These are phyloP conservation scores for Annulohypoxylon nitens DNA, from an alignment of 495 filamentous ascomycete species.

Conservation along the genomic window DNA sequence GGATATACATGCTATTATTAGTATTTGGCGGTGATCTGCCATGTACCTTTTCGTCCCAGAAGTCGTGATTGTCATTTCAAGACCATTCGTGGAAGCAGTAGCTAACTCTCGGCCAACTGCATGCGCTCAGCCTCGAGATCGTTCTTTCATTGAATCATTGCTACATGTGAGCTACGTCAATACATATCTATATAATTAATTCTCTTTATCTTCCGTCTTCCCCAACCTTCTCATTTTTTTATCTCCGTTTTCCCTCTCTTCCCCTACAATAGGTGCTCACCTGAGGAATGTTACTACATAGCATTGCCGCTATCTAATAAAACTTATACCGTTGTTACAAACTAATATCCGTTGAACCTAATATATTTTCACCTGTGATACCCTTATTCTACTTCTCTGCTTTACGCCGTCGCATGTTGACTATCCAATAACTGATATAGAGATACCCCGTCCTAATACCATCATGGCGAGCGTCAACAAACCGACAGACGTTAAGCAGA, in stretches of 20 bases:
- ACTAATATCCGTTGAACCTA: conserved; percentile 17
- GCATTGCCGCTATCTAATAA: conserved; percentile 21
- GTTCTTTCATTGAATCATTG: conserved; percentile 39
- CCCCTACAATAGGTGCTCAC: neutral
- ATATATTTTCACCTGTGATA: conserved; percentile 38
- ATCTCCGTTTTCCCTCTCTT: conserved; percentile 5
- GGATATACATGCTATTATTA: conserved; percentile 14
- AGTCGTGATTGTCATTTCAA: conserved; percentile 13
- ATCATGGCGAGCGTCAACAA: conserved; percentile 69
- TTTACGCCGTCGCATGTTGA: conserved; percentile 6
- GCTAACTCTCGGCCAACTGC: conserved; percentile 28
- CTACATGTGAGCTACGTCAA: conserved; percentile 43
- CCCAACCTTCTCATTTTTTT: conserved; percentile 3
- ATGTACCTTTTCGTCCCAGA: conserved; percentile 19
- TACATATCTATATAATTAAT: conserved; percentile 30
- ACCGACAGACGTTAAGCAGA: conserved; percentile 72
- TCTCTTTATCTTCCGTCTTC: conserved; percentile 27
- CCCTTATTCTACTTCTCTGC: conserved; percentile 21
- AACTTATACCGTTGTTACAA: conserved; percentile 12
- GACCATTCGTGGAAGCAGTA: neutral
- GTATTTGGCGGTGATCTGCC: neutral
- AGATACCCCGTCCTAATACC: conserved; percentile 21
- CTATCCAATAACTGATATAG: conserved; percentile 18
- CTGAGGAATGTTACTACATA: neutral
- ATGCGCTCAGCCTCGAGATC: conserved; percentile 33